phyloP scores from a whole-genome alignment of 345 rosid species.

The Hibiscus syriacus region DNA sequence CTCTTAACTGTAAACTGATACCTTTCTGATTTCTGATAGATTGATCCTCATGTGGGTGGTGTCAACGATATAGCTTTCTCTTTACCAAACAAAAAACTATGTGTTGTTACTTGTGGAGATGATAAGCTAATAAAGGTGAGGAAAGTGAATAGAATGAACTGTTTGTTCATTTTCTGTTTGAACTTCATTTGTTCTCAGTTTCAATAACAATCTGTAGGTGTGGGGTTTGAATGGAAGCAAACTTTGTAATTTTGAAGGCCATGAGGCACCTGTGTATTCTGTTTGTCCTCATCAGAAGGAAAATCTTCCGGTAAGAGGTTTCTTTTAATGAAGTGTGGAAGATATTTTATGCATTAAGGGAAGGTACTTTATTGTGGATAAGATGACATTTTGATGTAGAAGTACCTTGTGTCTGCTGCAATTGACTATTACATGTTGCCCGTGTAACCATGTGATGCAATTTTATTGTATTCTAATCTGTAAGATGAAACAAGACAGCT shows the following conservation, averaged over 20 bases:
- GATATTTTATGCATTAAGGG: not conserved
- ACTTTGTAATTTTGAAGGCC: conserved; percentile 73
- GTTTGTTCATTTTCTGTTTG: not conserved
- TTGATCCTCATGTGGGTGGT: conserved; percentile 32
- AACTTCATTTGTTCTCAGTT: not conserved
- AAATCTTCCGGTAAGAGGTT: conserved; percentile 54
- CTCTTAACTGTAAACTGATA: conserved; percentile 12
- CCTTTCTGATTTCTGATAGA: conserved; percentile 31
- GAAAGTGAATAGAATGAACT: not conserved
- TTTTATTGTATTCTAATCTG: not conserved
- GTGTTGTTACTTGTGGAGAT: conserved; percentile 88
- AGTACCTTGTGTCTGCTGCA: not conserved
- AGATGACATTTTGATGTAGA: not conserved
- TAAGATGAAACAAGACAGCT: not conserved
- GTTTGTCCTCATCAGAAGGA: conserved; percentile 89
- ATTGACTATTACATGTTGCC: not conserved
- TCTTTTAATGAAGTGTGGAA: not conserved
- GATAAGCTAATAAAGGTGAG: conserved; percentile 82
- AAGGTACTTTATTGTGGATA: not conserved
- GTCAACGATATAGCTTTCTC: conserved; percentile 76
- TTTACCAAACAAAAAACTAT: conserved; percentile 63
- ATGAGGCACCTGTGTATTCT: conserved; percentile 78
- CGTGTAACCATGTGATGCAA: not conserved
- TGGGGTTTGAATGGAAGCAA: conserved; percentile 65
- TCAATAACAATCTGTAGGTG: conserved; percentile 41